Conservation (phyloP, 768 basidiomycete genomes). For the Pleurotus sapidus region DNA sequence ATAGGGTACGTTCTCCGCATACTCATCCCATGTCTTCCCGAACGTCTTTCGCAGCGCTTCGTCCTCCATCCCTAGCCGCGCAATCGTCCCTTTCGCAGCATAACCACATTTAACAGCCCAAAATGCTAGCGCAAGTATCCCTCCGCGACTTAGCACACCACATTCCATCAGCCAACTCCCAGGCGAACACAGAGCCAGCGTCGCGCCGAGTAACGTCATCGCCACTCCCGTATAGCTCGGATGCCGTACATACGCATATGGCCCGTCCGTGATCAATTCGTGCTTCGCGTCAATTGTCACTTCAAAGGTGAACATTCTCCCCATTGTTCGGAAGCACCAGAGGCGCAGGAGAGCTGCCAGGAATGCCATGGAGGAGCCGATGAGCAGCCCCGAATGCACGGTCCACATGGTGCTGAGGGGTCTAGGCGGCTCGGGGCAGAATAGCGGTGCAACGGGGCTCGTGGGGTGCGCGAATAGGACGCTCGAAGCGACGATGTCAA, state of each 20-base stretch:
- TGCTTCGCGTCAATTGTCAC: slow-evolving; percentile 11
- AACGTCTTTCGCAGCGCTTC: slow-evolving; percentile 7
- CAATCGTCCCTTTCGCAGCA: slow-evolving; percentile 1
- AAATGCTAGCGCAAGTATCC: slow-evolving; percentile 2
- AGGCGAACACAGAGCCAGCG: slow-evolving; percentile 4
- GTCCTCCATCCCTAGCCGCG: slow-evolving; percentile 6
- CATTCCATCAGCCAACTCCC: slow-evolving; percentile 8
- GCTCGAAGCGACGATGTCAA: slow-evolving; percentile 4
- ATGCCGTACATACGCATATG: slow-evolving; percentile 15
- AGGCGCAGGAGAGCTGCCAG: slow-evolving; percentile 7
- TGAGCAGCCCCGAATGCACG: background rate
- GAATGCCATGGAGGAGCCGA: slow-evolving; percentile 3
- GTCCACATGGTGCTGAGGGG: background rate
- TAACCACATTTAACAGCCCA: slow-evolving; percentile 8
- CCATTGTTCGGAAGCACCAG: slow-evolving; percentile 10
- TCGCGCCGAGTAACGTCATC: slow-evolving; percentile 10
- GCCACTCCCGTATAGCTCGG: slow-evolving; percentile 14
- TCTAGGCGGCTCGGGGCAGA: slow-evolving; percentile 3
- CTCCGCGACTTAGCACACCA: slow-evolving; percentile 4
- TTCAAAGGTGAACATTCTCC: slow-evolving; percentile 14
- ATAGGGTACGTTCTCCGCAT: slow-evolving; percentile 7
- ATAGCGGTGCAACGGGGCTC: background rate
- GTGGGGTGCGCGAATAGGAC: slow-evolving; percentile 1
- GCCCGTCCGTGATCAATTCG: slow-evolving; percentile 11
- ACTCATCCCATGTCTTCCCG: slow-evolving; percentile 5